Evolutionary conservation across 495 filamentous ascomycete species (phyloP).

Genomic region (Tuber brumale): DNA sequence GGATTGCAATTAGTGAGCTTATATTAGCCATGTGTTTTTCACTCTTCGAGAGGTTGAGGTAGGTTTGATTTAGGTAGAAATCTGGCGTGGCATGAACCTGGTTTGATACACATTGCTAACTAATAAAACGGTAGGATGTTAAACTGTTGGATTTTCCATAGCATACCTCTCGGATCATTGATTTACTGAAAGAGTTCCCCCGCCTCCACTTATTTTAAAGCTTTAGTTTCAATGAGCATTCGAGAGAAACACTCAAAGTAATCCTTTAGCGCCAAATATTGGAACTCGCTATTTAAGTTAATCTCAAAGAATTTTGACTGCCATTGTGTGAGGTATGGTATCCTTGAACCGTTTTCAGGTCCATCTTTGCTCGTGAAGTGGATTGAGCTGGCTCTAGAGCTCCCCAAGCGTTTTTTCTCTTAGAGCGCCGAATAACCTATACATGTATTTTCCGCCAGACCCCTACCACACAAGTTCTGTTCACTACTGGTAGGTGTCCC

Average conservation of each 20-base stretch:
- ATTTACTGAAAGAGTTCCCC: too few species aligned
- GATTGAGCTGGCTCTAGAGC: neutral
- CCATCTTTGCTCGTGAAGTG: neutral
- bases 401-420: neutral
- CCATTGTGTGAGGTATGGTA: neutral
- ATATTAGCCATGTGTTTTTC: too few species aligned
- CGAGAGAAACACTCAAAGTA: neutral
- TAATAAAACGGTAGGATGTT: too few species aligned
- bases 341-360: neutral
- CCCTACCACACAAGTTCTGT: neutral
- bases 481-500: neutral
- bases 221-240: neutral
- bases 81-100: too few species aligned
- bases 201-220: too few species aligned
- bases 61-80: too few species aligned
- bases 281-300: neutral
- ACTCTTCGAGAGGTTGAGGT: too few species aligned
- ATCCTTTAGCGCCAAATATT: neutral
- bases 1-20: too few species aligned
- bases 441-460: neutral
- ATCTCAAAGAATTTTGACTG: neutral
- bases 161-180: too few species aligned
- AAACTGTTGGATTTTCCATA: too few species aligned
- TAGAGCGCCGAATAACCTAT: neutral
- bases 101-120: too few species aligned